Conservation (phyloP, 2,329 filamentous ascomycete species). For the Cladophialophora carrionii region DNA sequence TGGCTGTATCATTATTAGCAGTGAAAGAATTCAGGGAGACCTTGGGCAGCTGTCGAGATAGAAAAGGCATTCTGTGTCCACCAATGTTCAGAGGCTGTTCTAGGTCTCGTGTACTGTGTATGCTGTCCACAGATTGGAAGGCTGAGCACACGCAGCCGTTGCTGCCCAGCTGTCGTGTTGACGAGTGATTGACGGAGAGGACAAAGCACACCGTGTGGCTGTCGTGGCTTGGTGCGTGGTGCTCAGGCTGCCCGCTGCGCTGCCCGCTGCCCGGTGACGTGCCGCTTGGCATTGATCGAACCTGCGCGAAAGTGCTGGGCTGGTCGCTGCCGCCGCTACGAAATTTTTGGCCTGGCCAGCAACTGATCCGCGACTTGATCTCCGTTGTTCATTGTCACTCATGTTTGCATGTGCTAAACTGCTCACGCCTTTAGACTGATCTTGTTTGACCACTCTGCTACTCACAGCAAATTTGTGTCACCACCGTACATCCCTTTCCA, state of each 20-base stretch:
- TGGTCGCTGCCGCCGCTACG: conserved; percentile 10
- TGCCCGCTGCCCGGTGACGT: conserved; percentile 1
- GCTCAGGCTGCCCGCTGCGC: not conserved
- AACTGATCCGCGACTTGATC: conserved; percentile 3
- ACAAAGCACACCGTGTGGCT: not conserved
- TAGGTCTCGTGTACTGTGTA: not conserved
- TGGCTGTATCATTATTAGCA: conserved; percentile 12
- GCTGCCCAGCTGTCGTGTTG: conserved; percentile 1
- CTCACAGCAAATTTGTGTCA: not conserved
- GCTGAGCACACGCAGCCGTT: not conserved
- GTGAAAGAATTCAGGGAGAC: not conserved
- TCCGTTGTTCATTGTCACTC: conserved; percentile 1
- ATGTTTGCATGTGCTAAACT: conserved; percentile 14
- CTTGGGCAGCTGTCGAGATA: not conserved
- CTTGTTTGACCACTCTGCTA: conserved; percentile 1
- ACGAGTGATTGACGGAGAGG: conserved; percentile 3
- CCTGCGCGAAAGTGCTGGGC: conserved; percentile 13
- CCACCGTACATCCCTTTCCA: not conserved
- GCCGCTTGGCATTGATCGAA: conserved; percentile 16
- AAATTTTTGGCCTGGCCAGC: conserved; percentile 11
- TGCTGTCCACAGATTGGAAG: not conserved
- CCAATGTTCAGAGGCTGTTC: not conserved
- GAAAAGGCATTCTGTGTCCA: not conserved
- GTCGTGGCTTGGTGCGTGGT: too few relatives aligned
- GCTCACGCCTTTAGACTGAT: conserved; percentile 5